Evolutionary conservation across 1,284 basidiomycete species (phyloP), one percentile per base, ranked within the genome.

Genomic region (Apiotrichum montevideense): DNA sequence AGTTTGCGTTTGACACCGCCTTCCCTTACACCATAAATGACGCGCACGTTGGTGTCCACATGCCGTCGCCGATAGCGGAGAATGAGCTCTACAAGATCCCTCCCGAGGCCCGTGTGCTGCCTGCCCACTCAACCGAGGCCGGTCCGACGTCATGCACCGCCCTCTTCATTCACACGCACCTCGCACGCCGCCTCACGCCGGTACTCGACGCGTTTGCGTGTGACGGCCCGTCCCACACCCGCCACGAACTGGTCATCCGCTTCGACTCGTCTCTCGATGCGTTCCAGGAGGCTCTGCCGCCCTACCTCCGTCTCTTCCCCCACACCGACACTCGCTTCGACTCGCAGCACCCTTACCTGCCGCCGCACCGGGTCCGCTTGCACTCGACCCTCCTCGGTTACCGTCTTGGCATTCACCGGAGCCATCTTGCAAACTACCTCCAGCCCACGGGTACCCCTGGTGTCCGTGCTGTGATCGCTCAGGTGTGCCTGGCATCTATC

Each of bases 21-120:
- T 67, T 69, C 61, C 72, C 72, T 2, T 74, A 74, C 62, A 73
- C 69, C 9, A 72, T 74, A 46, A 56, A 70, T 47, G 71, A 73
- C 52, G 64, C 66, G 3, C 72, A 74, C 53, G 66, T 69, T 41
- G 67, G 70, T 21, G 67, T 73, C 40, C 66, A 68, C 52, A 56
- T 71, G 3, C 73, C 73, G 2, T 71, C 71, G 4, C 66, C 69
- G 4, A 68, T 73, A 49, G 61, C 70, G n/a, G 73, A 74, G 54
- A 43, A 52, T 7, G 73, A 74, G 9, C 63, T 74, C 13, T 70
- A 69, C 59, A 59, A 66, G 58, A 60, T 68, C 46, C 56, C 67
- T 1, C 57, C 63, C 4, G 63, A 67, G 13, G 57, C 64, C 10
- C 61, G 62, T 4, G 58, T 63, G 8, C 60, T 72, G 3, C 72